phyloP scores from a whole-genome alignment of 306 rosid genomes.

The Cercis canadensis region DNA sequence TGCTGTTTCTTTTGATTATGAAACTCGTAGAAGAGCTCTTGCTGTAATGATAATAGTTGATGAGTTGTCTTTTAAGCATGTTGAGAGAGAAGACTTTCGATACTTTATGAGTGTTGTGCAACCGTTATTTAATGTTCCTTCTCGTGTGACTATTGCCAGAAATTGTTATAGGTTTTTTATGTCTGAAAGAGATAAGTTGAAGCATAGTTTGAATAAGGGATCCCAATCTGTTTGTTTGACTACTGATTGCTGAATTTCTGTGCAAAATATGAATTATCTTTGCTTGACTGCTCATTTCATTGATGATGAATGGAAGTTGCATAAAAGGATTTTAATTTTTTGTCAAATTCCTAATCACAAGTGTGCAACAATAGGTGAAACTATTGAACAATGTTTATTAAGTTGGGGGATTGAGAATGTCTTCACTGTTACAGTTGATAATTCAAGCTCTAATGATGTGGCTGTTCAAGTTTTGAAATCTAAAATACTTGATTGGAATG shows the following conservation, averaged over 20 bases:
- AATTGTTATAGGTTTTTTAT: not conserved
- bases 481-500: not conserved
- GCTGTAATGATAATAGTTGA: not conserved
- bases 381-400: constrained; percentile 16
- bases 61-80: not conserved
- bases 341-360: not conserved
- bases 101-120: not conserved
- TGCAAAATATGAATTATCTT: not conserved
- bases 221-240: not conserved
- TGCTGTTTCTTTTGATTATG: not conserved
- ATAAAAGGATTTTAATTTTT: not conserved
- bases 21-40: not conserved
- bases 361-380: not conserved
- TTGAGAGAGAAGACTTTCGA: not conserved
- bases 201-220: not conserved
- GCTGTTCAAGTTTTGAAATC: not conserved
- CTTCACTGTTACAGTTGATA: constrained; percentile 7
- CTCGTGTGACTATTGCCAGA: not conserved
- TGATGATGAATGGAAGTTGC: constrained; percentile 5
- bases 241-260: not conserved
- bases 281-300: constrained; percentile 1
- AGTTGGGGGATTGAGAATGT: constrained; percentile 8
- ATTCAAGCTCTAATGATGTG: not conserved
- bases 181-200: not conserved
- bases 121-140: not conserved